These are phyloP conservation scores for Quercus ilex DNA, from an alignment of 306 rosid species.

Conservation along the genomic window DNA sequence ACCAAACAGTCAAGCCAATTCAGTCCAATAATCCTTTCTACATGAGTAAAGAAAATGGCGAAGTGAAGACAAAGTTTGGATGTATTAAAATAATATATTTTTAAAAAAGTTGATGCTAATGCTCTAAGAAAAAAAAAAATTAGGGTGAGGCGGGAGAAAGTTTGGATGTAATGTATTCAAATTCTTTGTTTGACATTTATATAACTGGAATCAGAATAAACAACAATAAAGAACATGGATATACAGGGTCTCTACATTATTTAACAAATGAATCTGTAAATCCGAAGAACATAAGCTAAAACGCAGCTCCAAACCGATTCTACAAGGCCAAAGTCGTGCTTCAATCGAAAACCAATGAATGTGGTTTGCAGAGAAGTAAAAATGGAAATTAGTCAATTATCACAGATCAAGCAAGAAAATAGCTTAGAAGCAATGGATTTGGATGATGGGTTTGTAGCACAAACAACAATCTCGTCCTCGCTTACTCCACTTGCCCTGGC, in stretches of 20 bases:
- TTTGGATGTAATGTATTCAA: too few species aligned
- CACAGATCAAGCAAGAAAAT: conserved; percentile 53
- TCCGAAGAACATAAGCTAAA: background rate
- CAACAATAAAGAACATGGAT: background rate
- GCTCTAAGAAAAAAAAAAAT: too few species aligned
- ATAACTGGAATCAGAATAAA: background rate
- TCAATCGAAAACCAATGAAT: background rate
- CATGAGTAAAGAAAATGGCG: too few species aligned
- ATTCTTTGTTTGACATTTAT: too few species aligned
- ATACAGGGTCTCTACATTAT: background rate
- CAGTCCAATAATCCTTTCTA: too few species aligned
- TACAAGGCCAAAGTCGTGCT: background rate
- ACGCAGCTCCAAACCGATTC: background rate
- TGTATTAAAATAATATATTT: too few species aligned
- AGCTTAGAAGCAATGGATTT: conserved; percentile 37
- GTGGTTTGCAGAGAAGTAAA: background rate
- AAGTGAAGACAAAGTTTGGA: too few species aligned
- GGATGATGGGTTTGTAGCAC: conserved; percentile 7
- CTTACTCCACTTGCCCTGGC: conserved; percentile 50
- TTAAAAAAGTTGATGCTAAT: too few species aligned
- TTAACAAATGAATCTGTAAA: background rate
- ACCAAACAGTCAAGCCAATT: too few species aligned
- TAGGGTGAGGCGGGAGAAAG: too few species aligned
- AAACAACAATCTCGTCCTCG: conserved; percentile 43
- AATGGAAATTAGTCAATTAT: conserved; percentile 8